phyloP scores from a whole-genome alignment of 2,329 filamentous ascomycete genomes.

The Scolecobasidium constrictum region DNA sequence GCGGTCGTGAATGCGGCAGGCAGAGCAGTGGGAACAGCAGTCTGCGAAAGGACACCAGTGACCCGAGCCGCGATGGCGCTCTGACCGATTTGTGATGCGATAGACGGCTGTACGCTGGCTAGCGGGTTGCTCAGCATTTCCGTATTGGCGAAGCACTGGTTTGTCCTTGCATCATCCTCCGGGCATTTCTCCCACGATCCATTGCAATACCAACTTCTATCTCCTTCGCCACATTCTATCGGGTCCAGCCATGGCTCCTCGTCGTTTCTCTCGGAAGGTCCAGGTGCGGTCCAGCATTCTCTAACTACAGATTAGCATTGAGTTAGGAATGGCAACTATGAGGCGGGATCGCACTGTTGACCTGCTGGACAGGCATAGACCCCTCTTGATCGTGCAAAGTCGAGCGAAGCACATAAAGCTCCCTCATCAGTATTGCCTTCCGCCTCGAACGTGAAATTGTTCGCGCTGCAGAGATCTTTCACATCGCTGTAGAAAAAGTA shows the following conservation, averaged over 20 bases:
- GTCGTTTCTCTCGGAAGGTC: neutral
- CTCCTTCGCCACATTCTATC: neutral
- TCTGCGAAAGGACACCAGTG: neutral
- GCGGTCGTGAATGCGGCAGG: neutral
- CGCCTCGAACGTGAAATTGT: neutral
- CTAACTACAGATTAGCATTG: neutral
- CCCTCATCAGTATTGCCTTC: neutral
- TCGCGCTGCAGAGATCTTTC: neutral
- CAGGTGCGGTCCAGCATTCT: neutral
- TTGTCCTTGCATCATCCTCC: too few relatives aligned
- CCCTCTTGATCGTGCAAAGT: neutral
- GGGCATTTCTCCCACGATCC: neutral
- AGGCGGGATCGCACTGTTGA: neutral
- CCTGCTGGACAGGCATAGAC: neutral
- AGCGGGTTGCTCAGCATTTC: neutral
- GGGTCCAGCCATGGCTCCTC: neutral
- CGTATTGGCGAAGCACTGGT: neutral
- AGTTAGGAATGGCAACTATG: neutral
- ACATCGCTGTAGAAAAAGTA: neutral
- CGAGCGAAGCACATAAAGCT: neutral
- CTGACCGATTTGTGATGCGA: neutral
- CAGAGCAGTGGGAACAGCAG: neutral
- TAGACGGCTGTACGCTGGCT: neutral
- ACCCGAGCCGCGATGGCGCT: neutral
- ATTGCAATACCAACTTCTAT: neutral